phyloP scores from a whole-genome alignment of 2,329 filamentous ascomycete genomes.

The Bipolaris cookei region DNA sequence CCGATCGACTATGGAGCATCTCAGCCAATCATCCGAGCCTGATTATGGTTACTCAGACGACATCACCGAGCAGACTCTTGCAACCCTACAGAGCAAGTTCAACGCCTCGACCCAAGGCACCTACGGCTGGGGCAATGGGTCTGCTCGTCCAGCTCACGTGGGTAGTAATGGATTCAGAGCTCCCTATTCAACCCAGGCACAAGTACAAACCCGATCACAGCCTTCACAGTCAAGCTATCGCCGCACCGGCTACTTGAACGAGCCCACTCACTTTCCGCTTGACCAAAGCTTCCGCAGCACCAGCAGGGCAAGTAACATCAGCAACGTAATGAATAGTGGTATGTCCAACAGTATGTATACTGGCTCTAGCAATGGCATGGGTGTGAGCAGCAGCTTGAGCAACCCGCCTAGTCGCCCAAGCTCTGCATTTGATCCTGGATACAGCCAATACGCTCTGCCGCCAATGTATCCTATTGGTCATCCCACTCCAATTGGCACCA shows the following conservation, averaged over 20 bases:
- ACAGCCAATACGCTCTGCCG: slow-evolving; percentile 42
- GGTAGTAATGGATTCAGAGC: slow-evolving; percentile 33
- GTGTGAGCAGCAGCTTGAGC: slow-evolving; percentile 24
- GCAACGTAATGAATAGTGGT: slow-evolving; percentile 20
- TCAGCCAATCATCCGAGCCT: slow-evolving; percentile 58
- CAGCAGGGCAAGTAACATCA: slow-evolving; percentile 22
- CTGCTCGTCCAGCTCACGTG: slow-evolving; percentile 32
- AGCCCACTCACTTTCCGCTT: slow-evolving; percentile 48
- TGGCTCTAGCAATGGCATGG: slow-evolving; percentile 11
- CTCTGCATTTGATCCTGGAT: slow-evolving; percentile 47
- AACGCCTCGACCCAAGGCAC: slow-evolving; percentile 55
- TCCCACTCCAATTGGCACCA: slow-evolving; percentile 47
- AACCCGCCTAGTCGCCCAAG: slow-evolving; percentile 47
- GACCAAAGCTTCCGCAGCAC: slow-evolving; percentile 42
- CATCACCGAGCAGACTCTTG: slow-evolving; percentile 59
- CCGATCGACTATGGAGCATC: slow-evolving; percentile 65
- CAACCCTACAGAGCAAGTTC: slow-evolving; percentile 58
- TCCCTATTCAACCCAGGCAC: slow-evolving; percentile 24
- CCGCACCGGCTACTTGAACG: slow-evolving; percentile 45
- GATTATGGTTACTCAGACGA: slow-evolving; percentile 57
- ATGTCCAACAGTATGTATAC: slow-evolving; percentile 18
- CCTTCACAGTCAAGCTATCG: slow-evolving; percentile 34
- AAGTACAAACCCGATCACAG: slow-evolving; percentile 25
- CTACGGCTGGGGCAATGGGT: slow-evolving; percentile 41
- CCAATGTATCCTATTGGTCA: slow-evolving; percentile 39